Evolutionary conservation across 805 yeast species (phyloP), one percentile per base, ranked within the genome.

Genomic region (Spathaspora hagerdaliae): DNA sequence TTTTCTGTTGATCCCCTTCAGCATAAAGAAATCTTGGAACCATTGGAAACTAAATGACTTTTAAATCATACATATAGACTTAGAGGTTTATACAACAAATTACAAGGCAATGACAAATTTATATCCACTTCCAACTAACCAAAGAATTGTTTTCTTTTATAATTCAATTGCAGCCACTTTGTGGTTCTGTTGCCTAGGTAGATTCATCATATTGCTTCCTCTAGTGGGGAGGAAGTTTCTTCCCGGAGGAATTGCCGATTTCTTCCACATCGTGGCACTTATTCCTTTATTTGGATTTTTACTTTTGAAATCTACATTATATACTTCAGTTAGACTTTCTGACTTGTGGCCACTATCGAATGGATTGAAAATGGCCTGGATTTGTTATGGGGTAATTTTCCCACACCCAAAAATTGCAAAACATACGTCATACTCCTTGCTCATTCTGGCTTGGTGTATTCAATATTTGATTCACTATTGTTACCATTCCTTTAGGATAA

Each of bases 161-260:
- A 54, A 69, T 42, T 45, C 60, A 6, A 65, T 67, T 6, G 51
- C 74, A 1, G 57, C 70, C 12, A 62, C 75, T 2, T 59, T 78
- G 14, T 78, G 83, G 82, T 53, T 69, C 7, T 68, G 78, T 48
- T 75, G 79, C 48, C 65, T 62, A 43, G 53, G 70, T 2, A 61
- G 92, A 39, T 71, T 82, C 50, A 44, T 73, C 11, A 62, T 82
- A 1, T 63, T 85, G 29, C 63, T 79, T 38, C 87, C 87, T 0
- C 62, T 85, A 26, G 87, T 82, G n/a, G 86, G 88, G 0, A 61
- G 80, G 31, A 70, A 69, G 51, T 84, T 82, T 51, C 60, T 84
- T 15, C 85, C 89, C 1, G 88, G 84, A 6, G 90, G 88, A 0
- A 79, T 85, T 10, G 86, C 87, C 38, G 85, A 79, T 51, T 84